Evolutionary conservation across 2,329 filamentous ascomycete genomes (phyloP).

Genomic region (Pleurostoma richardsiae): DNA sequence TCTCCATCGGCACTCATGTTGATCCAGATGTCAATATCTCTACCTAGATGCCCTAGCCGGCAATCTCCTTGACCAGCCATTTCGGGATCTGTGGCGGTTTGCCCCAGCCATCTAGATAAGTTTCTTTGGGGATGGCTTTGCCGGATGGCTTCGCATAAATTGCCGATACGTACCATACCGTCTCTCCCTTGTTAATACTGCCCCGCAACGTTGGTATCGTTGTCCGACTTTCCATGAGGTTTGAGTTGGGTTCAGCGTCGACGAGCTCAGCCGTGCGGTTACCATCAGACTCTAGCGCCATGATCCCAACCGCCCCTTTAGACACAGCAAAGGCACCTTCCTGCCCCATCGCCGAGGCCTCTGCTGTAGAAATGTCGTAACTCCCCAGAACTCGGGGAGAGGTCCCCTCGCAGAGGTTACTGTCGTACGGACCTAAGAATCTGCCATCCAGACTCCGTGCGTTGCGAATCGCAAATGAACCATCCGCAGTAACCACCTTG

Average conservation of each 20-base stretch:
- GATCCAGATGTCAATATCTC: no score
- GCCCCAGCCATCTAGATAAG: conserved; percentile 58
- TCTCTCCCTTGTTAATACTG: conserved; percentile 51
- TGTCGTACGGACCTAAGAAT: conserved; percentile 44
- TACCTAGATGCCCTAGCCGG: conserved; percentile 6
- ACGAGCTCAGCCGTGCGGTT: conserved; percentile 58
- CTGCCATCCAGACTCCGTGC: conserved; percentile 41
- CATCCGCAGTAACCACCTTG: conserved; percentile 67
- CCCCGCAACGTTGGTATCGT: conserved; percentile 65
- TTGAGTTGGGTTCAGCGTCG: conserved; percentile 74
- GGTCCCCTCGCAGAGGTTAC: conserved; percentile 41
- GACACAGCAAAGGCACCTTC: conserved; percentile 54
- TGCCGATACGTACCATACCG: conserved; percentile 63
- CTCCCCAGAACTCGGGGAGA: conserved; percentile 53
- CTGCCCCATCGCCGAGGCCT: conserved; percentile 44
- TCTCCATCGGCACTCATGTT: no score
- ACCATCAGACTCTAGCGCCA: conserved; percentile 42
- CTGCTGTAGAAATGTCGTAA: conserved; percentile 51
- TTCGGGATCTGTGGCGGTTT: conserved; percentile 50
- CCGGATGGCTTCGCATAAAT: conserved; percentile 65
- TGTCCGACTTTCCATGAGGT: conserved; percentile 67
- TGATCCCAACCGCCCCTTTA: conserved; percentile 53
- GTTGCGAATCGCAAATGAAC: conserved; percentile 65
- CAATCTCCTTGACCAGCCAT: conserved; percentile 54
- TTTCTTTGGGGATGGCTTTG: conserved; percentile 41